Percentiles rank a stretch among this genome's conserved stretches.
Evolutionary conservation across 371 early-diverging fungal species (phyloP).

Genomic region (Enterocytospora artemiae): DNA sequence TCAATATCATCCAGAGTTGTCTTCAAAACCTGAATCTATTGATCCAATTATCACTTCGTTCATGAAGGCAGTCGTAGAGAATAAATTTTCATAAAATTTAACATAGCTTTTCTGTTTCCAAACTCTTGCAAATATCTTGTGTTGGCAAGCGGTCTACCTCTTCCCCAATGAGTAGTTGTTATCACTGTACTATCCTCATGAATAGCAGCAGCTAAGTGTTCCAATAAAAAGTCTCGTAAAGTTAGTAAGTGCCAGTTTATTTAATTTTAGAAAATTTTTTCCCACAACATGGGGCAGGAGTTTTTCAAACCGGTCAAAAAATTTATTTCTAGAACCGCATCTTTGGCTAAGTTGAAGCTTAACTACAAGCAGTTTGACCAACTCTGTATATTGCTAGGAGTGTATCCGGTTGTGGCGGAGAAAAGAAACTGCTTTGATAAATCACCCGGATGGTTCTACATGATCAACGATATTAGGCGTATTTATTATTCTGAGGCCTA

Average conservation of each 20-base stretch:
- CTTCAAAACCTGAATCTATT: slow-evolving; percentile 79
- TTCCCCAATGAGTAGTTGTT: too few species aligned
- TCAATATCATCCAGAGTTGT: slow-evolving; percentile 97
- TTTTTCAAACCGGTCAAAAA: slow-evolving; percentile 36
- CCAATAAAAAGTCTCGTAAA: too few species aligned
- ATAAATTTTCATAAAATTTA: slow-evolving; percentile 27
- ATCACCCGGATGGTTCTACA: slow-evolving; percentile 36
- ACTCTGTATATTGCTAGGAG: slow-evolving; percentile 17
- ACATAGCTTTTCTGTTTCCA: too few species aligned
- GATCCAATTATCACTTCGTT: slow-evolving; percentile 82
- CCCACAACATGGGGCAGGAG: slow-evolving; percentile 15
- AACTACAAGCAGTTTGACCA: slow-evolving; percentile 34
- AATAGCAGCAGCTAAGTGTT: too few species aligned
- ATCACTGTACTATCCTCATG: too few species aligned
- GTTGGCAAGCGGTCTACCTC: not conserved
- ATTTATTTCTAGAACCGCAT: slow-evolving; percentile 31
- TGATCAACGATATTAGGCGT: slow-evolving; percentile 36
- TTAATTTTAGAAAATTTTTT: too few species aligned
- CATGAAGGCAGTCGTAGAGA: slow-evolving; percentile 65
- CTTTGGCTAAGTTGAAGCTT: slow-evolving; percentile 27
- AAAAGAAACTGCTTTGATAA: slow-evolving; percentile 26
- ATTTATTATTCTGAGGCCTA: slow-evolving; percentile 31
- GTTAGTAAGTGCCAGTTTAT: too few species aligned
- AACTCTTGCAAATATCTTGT: too few species aligned
- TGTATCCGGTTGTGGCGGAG: slow-evolving; percentile 35